Evolutionary conservation across 257 asterid genomes (phyloP).

Genomic region (Penstemon davidsonii): DNA sequence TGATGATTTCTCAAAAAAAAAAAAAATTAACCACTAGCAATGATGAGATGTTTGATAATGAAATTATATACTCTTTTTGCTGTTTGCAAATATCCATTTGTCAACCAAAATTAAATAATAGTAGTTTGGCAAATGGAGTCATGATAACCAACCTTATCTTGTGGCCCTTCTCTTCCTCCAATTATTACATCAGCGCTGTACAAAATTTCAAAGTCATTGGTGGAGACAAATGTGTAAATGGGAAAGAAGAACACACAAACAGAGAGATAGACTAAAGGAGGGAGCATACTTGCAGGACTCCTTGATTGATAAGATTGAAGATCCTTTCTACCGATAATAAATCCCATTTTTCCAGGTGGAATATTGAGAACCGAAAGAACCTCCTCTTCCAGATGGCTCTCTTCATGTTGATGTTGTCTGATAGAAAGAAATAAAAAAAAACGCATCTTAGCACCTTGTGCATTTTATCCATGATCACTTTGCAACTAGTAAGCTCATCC

Average conservation of each 20-base stretch:
- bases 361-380: conserved; percentile 78
- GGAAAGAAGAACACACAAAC: not conserved
- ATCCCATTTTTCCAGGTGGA: conserved; percentile 87
- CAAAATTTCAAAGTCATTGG: not conserved
- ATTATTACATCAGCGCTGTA: conserved; percentile 5
- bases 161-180: conserved; percentile 2
- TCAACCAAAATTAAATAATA: too few relatives aligned
- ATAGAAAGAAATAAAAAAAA: not conserved
- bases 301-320: conserved; percentile 72
- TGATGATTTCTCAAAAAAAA: too few relatives aligned
- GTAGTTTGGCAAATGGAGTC: too few relatives aligned
- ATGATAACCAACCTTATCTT: not conserved
- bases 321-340: conserved; percentile 85
- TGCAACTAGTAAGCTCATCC: too few relatives aligned
- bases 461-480: too few relatives aligned
- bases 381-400: conserved; percentile 72
- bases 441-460: too few relatives aligned
- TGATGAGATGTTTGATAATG: too few relatives aligned
- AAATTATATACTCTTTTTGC: too few relatives aligned
- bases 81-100: too few relatives aligned
- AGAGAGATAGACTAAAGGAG: not conserved
- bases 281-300: conserved; percentile 78
- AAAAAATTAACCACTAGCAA: too few relatives aligned
- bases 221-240: not conserved
- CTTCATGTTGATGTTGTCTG: conserved; percentile 54